Evolutionary conservation across 108 stramenopile species (phyloP).

Genomic region (Skeletonema potamos): DNA sequence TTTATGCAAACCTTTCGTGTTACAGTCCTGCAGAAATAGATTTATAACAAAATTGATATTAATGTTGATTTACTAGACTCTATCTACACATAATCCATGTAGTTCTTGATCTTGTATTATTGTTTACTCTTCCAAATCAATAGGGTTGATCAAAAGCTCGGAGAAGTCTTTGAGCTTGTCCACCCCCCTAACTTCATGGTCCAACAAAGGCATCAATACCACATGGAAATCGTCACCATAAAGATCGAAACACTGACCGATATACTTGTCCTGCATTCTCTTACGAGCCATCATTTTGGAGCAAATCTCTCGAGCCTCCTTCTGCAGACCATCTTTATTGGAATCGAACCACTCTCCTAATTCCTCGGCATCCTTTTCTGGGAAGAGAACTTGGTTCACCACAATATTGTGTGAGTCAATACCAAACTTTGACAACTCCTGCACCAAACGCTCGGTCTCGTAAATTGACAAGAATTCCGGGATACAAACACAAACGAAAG

Average conservation of each 20-base stretch:
- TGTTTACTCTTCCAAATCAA: conserved; percentile 73
- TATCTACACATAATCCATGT: not conserved
- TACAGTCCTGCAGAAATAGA: not conserved
- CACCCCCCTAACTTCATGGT: conserved; percentile 94
- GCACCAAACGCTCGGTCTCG: conserved; percentile 99
- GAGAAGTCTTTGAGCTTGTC: conserved; percentile 89
- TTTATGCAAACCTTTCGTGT: not conserved
- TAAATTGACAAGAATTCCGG: conserved; percentile 99
- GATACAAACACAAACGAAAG: conserved; percentile 99
- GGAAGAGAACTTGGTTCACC: conserved; percentile 99
- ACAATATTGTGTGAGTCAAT: conserved; percentile 99
- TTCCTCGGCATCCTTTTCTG: conserved; percentile 96
- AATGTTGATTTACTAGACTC: not conserved
- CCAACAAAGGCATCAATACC: conserved; percentile 95
- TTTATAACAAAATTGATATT: not conserved
- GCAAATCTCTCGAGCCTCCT: conserved; percentile 94
- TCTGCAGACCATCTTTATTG: conserved; percentile 77
- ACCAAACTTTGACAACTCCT: conserved; percentile 98
- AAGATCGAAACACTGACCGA: conserved; percentile 98
- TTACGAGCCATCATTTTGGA: conserved; percentile 97
- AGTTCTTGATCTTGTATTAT: not conserved
- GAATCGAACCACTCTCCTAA: conserved; percentile 90
- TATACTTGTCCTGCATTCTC: conserved; percentile 99
- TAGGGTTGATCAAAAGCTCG: conserved; percentile 87
- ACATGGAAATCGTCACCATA: conserved; percentile 99